Percentiles rank a stretch among this genome's conserved stretches.
phyloP scores from a whole-genome alignment of 768 basidiomycete species.

The Tubosaeta sp. region DNA sequence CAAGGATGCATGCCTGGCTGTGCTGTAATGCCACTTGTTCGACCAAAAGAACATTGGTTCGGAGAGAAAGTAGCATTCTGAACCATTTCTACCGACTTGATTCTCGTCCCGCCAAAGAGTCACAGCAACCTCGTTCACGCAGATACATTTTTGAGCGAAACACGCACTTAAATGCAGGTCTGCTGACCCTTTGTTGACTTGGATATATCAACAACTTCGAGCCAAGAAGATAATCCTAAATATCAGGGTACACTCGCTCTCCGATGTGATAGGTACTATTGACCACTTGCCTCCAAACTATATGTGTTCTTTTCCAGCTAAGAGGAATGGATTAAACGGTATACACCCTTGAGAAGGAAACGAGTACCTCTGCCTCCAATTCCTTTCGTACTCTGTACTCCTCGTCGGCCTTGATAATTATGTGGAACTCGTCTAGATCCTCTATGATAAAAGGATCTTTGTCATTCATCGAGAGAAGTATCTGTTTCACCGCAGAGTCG shows the following conservation, averaged over 20 bases:
- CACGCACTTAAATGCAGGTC: too few species aligned
- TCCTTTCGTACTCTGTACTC: constrained; percentile 70
- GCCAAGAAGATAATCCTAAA: too few species aligned
- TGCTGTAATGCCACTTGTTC: too few species aligned
- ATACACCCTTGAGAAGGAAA: neutral
- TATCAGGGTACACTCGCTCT: neutral
- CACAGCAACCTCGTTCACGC: too few species aligned
- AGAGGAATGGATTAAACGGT: neutral
- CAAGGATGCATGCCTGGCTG: too few species aligned
- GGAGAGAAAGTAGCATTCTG: too few species aligned
- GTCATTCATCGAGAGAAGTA: constrained; percentile 78
- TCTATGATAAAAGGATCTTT: constrained; percentile 79
- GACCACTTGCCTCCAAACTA: neutral
- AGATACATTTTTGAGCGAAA: too few species aligned
- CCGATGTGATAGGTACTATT: neutral
- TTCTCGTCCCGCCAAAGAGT: too few species aligned
- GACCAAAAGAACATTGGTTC: too few species aligned
- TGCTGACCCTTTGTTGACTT: too few species aligned
- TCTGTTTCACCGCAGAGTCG: constrained; percentile 88
- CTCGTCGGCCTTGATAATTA: constrained; percentile 80
- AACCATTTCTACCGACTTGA: too few species aligned
- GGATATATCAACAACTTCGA: too few species aligned
- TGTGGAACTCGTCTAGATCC: constrained; percentile 78
- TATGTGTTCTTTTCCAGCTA: constrained; percentile 55
- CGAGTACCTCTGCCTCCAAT: constrained; percentile 66